A percentile compares a stretch with the other conserved stretches of the same genome.
Evolutionary conservation across 139 green algal species (phyloP).

Genomic region (Parachlorella kessleri): DNA sequence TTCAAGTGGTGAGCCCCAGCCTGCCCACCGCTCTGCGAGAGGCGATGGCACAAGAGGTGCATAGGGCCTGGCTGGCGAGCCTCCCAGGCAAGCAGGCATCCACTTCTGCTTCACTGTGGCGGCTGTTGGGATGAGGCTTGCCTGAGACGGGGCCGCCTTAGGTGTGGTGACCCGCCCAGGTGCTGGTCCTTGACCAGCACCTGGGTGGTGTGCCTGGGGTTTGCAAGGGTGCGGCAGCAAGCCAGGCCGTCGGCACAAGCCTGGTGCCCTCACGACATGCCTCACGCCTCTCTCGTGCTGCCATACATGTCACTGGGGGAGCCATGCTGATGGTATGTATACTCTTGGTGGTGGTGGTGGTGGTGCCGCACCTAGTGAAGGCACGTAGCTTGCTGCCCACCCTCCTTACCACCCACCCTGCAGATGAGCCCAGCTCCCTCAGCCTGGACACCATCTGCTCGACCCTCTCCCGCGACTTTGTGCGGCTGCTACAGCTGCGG

Average conservation of each 20-base stretch:
- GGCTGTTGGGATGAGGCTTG: too few relatives aligned
- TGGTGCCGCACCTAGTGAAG: too few relatives aligned
- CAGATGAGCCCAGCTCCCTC: neutral
- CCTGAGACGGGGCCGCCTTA: too few relatives aligned
- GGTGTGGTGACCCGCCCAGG: too few relatives aligned
- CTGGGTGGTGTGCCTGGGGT: too few relatives aligned
- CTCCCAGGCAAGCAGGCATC: conserved; percentile 11
- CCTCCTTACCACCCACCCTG: neutral
- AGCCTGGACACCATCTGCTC: neutral
- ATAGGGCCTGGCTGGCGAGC: neutral
- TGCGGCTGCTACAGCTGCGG: conserved; percentile 17
- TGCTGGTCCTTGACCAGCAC: too few relatives aligned
- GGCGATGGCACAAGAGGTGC: conserved; percentile 6
- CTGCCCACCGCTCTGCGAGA: conserved; percentile 8
- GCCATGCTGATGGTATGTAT: too few relatives aligned
- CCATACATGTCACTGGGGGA: neutral
- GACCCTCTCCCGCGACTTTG: neutral
- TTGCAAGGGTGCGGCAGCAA: too few relatives aligned
- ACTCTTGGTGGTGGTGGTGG: too few relatives aligned
- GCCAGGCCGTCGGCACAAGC: neutral
- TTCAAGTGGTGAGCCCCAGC: neutral
- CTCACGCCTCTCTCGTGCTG: neutral
- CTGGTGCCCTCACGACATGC: neutral
- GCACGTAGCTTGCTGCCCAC: too few relatives aligned
- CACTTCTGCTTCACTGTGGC: too few relatives aligned